Percentiles rank a stretch among this genome's conserved stretches.
These are phyloP conservation scores for Streptanthus diversifolius DNA, from an alignment of 345 rosid genomes.

Conservation along the genomic window DNA sequence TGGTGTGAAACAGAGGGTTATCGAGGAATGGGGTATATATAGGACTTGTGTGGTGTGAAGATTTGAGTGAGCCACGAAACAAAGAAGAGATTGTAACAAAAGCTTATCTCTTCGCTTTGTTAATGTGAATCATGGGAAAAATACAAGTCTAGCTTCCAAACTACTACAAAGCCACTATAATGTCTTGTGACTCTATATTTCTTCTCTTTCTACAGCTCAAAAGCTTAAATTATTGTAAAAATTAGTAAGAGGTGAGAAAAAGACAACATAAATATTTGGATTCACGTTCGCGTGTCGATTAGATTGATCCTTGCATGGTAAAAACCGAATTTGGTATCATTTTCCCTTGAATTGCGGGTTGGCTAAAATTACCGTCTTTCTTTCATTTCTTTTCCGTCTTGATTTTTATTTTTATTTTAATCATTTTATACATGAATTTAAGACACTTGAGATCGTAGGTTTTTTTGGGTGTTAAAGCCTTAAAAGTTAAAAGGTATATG, in stretches of 20 bases:
- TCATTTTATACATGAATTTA: not conserved
- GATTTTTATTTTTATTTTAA: not conserved
- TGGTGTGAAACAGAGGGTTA: not conserved
- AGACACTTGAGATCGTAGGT: not conserved
- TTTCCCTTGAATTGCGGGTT: not conserved
- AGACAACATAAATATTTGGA: constrained; percentile 21
- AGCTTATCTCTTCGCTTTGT: constrained; percentile 23
- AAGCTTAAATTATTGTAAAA: constrained; percentile 19
- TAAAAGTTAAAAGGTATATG: not conserved
- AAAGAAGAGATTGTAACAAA: constrained; percentile 20
- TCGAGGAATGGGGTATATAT: constrained; percentile 5
- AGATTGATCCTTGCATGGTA: constrained; percentile 14
- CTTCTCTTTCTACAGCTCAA: constrained; percentile 27
- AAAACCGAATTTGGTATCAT: not conserved
- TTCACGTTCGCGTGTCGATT: constrained; percentile 28
- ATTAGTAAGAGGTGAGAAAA: constrained; percentile 19
- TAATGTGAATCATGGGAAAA: constrained; percentile 29
- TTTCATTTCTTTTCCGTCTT: not conserved
- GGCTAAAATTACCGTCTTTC: not conserved
- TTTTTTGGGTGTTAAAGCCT: not conserved
- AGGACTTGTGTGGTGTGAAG: not conserved
- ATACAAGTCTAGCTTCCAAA: constrained; percentile 24
- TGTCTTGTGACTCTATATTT: constrained; percentile 27
- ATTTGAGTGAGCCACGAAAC: constrained; percentile 16
- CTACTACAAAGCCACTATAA: constrained; percentile 23